These are phyloP conservation scores for Vigna angularis DNA, from an alignment of 306 rosid genomes.

Conservation along the genomic window DNA sequence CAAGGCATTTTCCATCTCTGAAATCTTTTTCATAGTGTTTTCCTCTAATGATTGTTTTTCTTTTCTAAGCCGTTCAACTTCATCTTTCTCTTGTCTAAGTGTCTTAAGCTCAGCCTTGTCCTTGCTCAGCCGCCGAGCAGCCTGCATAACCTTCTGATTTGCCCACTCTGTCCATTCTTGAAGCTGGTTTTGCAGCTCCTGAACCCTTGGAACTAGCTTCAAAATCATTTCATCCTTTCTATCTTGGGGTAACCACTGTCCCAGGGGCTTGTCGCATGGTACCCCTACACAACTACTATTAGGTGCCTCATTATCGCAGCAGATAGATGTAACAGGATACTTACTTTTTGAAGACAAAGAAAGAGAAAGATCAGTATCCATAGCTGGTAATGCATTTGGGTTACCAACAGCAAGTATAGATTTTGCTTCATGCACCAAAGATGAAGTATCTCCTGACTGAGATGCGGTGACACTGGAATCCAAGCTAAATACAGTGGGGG, in stretches of 20 bases:
- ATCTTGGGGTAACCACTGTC: constrained; percentile 72
- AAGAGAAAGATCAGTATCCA: constrained; percentile 86
- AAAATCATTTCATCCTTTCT: constrained; percentile 84
- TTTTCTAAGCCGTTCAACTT: constrained; percentile 80
- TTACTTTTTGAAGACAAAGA: constrained; percentile 61
- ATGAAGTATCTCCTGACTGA: constrained; percentile 41
- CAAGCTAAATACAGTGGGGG: constrained; percentile 47
- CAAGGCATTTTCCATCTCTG: constrained; percentile 91
- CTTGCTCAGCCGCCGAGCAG: constrained; percentile 87
- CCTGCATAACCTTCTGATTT: constrained; percentile 96
- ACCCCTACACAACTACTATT: constrained; percentile 56
- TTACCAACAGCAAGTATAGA: constrained; percentile 33
- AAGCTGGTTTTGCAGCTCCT: constrained; percentile 78
- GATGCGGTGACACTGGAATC: constrained; percentile 54
- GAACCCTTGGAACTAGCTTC: constrained; percentile 71
- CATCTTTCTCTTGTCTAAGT: constrained; percentile 88
- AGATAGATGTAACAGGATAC: constrained; percentile 51
- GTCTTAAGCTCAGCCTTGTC: constrained; percentile 85
- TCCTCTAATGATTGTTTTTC: constrained; percentile 85
- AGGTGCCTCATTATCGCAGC: constrained; percentile 51
- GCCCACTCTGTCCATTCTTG: constrained; percentile 99
- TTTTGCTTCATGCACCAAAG: constrained; percentile 45
- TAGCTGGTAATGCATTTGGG: constrained; percentile 53
- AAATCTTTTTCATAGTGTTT: constrained; percentile 84
- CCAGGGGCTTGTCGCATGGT: constrained; percentile 66